phyloP scores from a whole-genome alignment of 345 rosid species.

The Pistacia integerrima region DNA sequence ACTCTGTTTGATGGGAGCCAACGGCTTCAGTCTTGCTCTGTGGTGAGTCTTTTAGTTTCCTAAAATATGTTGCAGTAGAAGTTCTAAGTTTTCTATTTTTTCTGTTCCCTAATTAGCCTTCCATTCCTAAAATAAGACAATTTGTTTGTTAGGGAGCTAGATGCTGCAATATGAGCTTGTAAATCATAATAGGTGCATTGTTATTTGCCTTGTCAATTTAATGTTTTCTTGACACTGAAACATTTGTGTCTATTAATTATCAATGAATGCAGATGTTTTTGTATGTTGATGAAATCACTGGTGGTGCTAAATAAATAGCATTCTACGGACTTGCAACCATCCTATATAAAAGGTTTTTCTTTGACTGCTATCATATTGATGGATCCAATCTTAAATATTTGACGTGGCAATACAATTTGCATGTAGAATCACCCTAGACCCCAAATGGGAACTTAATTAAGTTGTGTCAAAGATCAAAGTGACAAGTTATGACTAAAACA shows the following conservation, averaged over 20 bases:
- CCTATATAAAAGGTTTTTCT: neutral
- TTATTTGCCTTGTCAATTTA: neutral
- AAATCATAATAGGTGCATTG: neutral
- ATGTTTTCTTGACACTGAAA: neutral
- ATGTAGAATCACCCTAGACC: neutral
- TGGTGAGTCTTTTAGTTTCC: slow-evolving; percentile 29
- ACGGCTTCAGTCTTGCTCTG: slow-evolving; percentile 24
- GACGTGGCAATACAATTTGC: neutral
- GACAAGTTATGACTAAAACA: neutral
- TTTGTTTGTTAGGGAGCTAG: neutral
- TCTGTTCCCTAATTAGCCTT: neutral
- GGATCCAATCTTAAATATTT: neutral
- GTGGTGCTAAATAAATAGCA: neutral
- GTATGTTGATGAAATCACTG: neutral
- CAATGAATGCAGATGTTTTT: slow-evolving; percentile 4
- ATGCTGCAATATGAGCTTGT: neutral
- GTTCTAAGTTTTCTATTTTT: neutral
- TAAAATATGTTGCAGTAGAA: neutral
- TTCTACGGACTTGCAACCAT: neutral
- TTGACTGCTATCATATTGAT: neutral
- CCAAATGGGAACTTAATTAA: neutral
- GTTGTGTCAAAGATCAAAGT: neutral
- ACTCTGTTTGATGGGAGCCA: slow-evolving; percentile 16
- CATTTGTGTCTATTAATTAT: neutral
- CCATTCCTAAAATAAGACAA: neutral